Percentiles rank a stretch among this genome's conserved stretches.
These are phyloP conservation scores for Proliferodiscus dingleyae DNA, from an alignment of 2,329 filamentous ascomycete genomes.

Conservation along the genomic window DNA sequence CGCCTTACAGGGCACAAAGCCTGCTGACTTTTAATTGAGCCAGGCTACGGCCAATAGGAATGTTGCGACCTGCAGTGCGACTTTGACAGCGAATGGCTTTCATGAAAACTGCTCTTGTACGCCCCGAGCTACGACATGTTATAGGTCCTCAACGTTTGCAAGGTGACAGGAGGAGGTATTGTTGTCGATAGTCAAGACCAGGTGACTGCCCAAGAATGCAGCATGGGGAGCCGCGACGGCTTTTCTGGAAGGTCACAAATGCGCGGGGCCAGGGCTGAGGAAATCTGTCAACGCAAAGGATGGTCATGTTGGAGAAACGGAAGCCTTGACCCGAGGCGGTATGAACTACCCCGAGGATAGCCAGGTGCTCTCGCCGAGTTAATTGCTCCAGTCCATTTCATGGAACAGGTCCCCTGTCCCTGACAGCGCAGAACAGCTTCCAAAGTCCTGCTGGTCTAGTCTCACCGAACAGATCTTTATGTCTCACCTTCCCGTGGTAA, in stretches of 20 bases:
- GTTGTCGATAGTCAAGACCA: neutral
- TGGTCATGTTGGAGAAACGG: neutral
- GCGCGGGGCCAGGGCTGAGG: constrained; percentile 6
- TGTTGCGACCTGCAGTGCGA: neutral
- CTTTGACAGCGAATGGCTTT: neutral
- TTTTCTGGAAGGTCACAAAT: constrained; percentile 7
- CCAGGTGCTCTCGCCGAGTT: too few relatives aligned
- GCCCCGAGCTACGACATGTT: neutral
- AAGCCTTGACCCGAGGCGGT: neutral
- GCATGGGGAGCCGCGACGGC: constrained; percentile 1
- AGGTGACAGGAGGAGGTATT: constrained; percentile 3
- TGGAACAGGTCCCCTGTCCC: too few relatives aligned
- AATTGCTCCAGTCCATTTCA: too few relatives aligned
- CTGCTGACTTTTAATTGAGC: neutral
- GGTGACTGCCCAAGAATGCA: constrained; percentile 6
- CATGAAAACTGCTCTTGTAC: neutral
- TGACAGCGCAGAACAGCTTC: too few relatives aligned
- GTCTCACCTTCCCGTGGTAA: too few relatives aligned
- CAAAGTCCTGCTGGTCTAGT: too few relatives aligned
- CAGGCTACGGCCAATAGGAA: neutral
- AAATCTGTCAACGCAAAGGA: neutral
- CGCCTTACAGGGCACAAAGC: neutral
- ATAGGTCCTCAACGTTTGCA: neutral
- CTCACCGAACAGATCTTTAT: too few relatives aligned
- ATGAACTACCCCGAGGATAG: neutral